Evolutionary conservation across 805 yeast genomes (phyloP).

Genomic region (Pichia scutulata): DNA sequence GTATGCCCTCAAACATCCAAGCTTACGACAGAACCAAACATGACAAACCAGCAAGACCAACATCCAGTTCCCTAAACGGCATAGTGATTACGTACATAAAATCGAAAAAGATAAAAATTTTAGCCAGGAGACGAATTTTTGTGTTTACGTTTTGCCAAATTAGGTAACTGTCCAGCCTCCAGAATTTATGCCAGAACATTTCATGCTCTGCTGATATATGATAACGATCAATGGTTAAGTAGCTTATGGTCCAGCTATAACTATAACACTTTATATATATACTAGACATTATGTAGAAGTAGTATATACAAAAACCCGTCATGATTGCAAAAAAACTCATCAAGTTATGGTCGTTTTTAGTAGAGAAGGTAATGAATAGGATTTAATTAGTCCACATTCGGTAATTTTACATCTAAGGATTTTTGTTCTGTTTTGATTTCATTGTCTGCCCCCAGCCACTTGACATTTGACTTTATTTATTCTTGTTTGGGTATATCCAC

Average conservation of each 20-base stretch:
- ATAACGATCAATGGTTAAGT: not conserved
- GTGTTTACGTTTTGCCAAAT: not conserved
- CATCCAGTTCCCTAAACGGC: not conserved
- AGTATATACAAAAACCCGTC: not conserved
- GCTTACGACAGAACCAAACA: too few relatives aligned
- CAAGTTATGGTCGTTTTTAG: not conserved
- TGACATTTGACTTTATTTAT: not conserved
- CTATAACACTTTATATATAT: not conserved
- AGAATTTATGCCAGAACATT: not conserved
- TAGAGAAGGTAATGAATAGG: not conserved
- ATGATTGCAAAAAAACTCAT: not conserved
- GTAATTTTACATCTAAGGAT: not conserved
- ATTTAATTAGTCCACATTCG: not conserved
- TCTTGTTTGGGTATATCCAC: not conserved
- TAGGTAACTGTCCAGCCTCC: not conserved
- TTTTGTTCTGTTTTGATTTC: slow-evolving; percentile 5
- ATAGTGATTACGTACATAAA: not conserved
- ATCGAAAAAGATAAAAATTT: too few relatives aligned
- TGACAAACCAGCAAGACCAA: not conserved
- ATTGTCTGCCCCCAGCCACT: slow-evolving; percentile 5
- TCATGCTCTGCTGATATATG: not conserved
- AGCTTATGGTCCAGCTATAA: not conserved
- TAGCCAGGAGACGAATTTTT: not conserved
- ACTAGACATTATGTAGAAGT: not conserved
- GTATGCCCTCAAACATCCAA: too few relatives aligned